Conservation (phyloP, 805 yeast genomes). For the Jamesozyma hellenica region DNA sequence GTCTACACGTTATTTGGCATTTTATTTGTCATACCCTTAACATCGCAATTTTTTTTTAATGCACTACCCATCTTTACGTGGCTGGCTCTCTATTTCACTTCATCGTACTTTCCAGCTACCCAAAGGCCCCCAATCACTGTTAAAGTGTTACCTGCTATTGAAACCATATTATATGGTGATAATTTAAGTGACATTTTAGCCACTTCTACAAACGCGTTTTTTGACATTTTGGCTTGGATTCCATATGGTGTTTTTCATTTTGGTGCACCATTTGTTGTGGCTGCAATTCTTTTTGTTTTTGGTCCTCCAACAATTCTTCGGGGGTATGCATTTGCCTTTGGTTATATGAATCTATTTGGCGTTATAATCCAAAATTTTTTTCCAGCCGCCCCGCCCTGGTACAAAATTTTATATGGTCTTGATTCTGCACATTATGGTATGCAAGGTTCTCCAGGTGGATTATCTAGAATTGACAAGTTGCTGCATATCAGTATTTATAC, state of each 20-base stretch:
- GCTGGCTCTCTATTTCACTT: conserved; percentile 72
- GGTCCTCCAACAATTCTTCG: conserved; percentile 85
- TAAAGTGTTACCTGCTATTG: conserved; percentile 81
- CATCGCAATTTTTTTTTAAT: conserved; percentile 74
- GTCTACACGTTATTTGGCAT: conserved; percentile 33
- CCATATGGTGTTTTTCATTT: conserved; percentile 92
- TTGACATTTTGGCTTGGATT: conserved; percentile 87
- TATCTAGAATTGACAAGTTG: conserved; percentile 73
- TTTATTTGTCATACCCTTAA: conserved; percentile 56
- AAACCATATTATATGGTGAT: conserved; percentile 86
- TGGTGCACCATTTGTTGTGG: conserved; percentile 81
- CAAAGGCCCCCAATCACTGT: conserved; percentile 87
- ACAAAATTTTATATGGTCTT: conserved; percentile 71
- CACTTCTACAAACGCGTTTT: conserved; percentile 47
- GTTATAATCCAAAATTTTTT: conserved; percentile 72
- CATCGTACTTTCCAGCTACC: conserved; percentile 59
- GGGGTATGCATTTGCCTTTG: conserved; percentile 85
- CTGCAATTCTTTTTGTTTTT: conserved; percentile 66
- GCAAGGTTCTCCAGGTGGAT: conserved; percentile 94
- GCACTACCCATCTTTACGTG: conserved; percentile 80
- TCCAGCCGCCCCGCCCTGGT: conserved; percentile 98
- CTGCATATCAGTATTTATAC: conserved; percentile 79
- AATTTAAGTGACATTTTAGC: conserved; percentile 78
- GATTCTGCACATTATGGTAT: conserved; percentile 84
- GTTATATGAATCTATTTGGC: conserved; percentile 84